Conservation (phyloP, 768 basidiomycete species). For the Auricularia auricula-judae region DNA sequence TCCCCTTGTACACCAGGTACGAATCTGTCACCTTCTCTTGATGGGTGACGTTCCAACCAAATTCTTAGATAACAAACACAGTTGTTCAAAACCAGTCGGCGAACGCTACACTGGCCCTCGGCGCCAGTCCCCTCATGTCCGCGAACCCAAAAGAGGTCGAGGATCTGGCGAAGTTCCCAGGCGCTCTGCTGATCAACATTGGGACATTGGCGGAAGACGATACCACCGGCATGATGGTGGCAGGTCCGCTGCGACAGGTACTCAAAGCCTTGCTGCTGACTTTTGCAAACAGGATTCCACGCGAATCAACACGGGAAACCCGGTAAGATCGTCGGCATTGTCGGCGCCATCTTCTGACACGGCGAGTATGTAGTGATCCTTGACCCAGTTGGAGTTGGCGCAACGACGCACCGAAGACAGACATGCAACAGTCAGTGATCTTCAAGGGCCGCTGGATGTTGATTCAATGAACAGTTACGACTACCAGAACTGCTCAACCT, state of each 20-base stretch:
- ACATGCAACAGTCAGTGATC: conserved; percentile 41
- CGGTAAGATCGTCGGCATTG: conserved; percentile 47
- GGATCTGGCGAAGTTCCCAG: conserved; percentile 55
- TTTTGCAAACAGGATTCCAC: conserved; percentile 1
- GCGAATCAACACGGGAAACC: conserved; percentile 5
- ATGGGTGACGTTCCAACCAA: neutral
- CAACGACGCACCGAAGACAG: conserved; percentile 57
- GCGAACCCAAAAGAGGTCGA: conserved; percentile 73
- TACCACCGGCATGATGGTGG: conserved; percentile 63
- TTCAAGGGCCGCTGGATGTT: neutral
- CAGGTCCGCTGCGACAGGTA: conserved; percentile 30
- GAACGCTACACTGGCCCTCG: conserved; percentile 78
- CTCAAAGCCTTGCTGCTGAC: neutral
- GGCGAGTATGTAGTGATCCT: conserved; percentile 64
- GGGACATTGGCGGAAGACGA: conserved; percentile 56
- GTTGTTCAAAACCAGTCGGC: conserved; percentile 86
- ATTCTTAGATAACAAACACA: conserved; percentile 68
- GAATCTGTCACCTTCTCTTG: neutral
- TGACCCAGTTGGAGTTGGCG: conserved; percentile 89
- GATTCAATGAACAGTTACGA: neutral
- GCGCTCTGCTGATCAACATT: conserved; percentile 75
- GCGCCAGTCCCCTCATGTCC: conserved; percentile 92
- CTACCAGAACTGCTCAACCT: conserved; percentile 50
- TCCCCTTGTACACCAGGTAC: conserved; percentile 77
- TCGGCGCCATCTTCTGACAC: conserved; percentile 19